Conservation (phyloP, 202 grass and related monocot genomes). For the Panicum virgatum region DNA sequence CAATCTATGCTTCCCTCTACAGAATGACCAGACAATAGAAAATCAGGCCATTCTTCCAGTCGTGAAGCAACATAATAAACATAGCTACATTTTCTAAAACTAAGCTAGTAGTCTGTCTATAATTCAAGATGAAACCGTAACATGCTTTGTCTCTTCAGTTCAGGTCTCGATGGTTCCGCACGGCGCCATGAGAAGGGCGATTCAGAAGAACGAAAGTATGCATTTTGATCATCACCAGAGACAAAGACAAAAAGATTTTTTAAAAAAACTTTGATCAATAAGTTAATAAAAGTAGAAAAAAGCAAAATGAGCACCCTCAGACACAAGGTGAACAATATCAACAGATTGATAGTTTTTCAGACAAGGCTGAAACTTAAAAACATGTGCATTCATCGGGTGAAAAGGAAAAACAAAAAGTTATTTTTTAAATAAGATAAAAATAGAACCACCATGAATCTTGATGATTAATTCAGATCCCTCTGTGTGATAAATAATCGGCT, state of each 20-base stretch:
- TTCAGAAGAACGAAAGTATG: constrained; percentile 55
- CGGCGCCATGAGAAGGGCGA: constrained; percentile 22
- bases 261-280: rapidly evolving
- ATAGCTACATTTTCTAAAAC: too few relatives aligned
- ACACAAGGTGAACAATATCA: constrained; percentile 21
- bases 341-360: constrained; percentile 38
- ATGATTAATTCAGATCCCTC: constrained; percentile 23
- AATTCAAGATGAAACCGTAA: not conserved
- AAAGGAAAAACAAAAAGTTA: too few relatives aligned
- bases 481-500: constrained; percentile 34
- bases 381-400: constrained; percentile 36
- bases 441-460: too few relatives aligned
- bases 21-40: constrained; percentile 24
- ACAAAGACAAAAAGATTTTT: not conserved
- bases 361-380: constrained; percentile 58
- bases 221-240: constrained; percentile 43
- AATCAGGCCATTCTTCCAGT: constrained; percentile 47
- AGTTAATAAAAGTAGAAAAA: too few relatives aligned
- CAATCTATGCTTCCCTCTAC: constrained; percentile 55
- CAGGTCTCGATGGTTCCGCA: constrained; percentile 51
- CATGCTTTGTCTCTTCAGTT: constrained; percentile 34
- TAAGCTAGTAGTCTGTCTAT: too few relatives aligned
- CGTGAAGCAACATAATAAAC: constrained; percentile 34
- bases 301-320: not conserved
- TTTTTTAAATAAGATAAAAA: too few relatives aligned